Conservation (phyloP, 352 stramenopile species). For the Phytopythium helicoides region DNA sequence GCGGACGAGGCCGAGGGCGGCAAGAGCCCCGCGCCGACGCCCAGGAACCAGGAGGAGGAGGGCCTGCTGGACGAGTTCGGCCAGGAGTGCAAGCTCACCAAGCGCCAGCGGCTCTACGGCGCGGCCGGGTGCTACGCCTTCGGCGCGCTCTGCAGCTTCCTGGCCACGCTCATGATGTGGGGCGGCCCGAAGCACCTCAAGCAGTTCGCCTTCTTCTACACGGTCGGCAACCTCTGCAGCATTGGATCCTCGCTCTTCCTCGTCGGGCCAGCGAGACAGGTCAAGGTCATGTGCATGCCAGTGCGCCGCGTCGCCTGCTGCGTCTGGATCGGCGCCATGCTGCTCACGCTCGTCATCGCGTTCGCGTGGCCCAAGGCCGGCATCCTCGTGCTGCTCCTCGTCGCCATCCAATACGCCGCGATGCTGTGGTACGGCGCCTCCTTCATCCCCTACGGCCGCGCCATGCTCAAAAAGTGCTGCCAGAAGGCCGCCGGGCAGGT, state of each 20-base stretch:
- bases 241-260: constrained; percentile 82
- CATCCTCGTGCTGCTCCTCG: constrained; percentile 63
- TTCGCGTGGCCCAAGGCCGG: constrained; percentile 69
- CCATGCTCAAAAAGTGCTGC: constrained; percentile 74
- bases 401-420: constrained; percentile 74
- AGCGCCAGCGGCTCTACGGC: constrained; percentile 76
- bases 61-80: constrained; percentile 66
- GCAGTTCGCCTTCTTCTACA: constrained; percentile 88
- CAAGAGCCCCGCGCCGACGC: constrained; percentile 20
- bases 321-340: constrained; percentile 78
- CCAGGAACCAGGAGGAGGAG: constrained; percentile 67
- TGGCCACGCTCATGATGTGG: constrained; percentile 83
- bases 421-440: constrained; percentile 86
- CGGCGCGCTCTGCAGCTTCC: constrained; percentile 67
- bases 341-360: constrained; percentile 68
- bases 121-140: constrained; percentile 71
- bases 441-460: constrained; percentile 77
- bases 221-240: constrained; percentile 72
- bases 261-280: constrained; percentile 59
- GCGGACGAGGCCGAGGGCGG: constrained; percentile 40
- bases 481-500: constrained; percentile 51
- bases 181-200: constrained; percentile 76
- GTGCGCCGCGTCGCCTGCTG: constrained; percentile 76
- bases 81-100: constrained; percentile 74
- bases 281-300: constrained; percentile 85